Evolutionary conservation across 306 rosid species (phyloP).

Genomic region (Fagus crenata): DNA sequence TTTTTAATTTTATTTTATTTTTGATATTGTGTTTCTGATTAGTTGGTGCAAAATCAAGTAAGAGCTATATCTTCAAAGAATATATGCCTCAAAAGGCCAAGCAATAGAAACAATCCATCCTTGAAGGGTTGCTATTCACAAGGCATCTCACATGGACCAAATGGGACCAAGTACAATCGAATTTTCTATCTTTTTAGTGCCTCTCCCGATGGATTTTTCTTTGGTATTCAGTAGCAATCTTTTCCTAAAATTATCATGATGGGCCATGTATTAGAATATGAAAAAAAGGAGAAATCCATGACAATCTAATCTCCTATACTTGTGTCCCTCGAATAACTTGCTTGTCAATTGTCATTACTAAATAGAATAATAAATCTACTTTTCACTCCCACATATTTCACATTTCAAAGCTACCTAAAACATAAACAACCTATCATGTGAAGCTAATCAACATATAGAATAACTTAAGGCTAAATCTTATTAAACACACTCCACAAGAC

Average conservation of each 20-base stretch:
- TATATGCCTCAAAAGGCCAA: background rate
- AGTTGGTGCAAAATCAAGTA: background rate
- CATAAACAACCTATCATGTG: slow-evolving; percentile 1
- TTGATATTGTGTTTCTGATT: no score
- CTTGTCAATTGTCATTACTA: background rate
- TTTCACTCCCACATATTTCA: background rate
- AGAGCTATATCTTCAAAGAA: background rate
- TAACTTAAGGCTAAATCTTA: background rate
- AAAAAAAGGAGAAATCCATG: background rate
- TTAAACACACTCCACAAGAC: slow-evolving; percentile 20
- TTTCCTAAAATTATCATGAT: background rate
- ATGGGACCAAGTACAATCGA: no score
- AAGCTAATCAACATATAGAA: background rate
- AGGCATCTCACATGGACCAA: background rate
- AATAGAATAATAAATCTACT: background rate
- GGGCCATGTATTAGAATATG: background rate
- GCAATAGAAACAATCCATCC: background rate
- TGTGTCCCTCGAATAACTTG: background rate
- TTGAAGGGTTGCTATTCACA: background rate
- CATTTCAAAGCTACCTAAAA: background rate
- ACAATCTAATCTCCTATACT: background rate
- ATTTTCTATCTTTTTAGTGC: background rate
- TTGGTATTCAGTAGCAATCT: background rate
- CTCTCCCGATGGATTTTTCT: background rate
- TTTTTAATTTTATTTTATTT: no score